Evolutionary conservation across 495 filamentous ascomycete genomes (phyloP).

Genomic region (Penicillium lividum): DNA sequence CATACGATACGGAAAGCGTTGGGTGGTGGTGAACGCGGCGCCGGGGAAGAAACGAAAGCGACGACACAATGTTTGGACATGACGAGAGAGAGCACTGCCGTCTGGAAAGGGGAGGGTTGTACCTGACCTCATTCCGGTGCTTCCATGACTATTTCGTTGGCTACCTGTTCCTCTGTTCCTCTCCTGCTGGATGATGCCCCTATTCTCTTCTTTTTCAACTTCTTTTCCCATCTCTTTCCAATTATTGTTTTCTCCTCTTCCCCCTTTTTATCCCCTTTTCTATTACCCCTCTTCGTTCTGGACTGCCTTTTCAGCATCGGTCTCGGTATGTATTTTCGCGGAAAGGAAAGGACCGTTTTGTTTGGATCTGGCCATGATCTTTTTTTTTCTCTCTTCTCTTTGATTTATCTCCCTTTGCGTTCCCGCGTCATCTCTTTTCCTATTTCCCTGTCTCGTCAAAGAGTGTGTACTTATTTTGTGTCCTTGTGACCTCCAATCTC

Average conservation of each 20-base stretch:
- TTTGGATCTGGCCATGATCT: slow-evolving; percentile 39
- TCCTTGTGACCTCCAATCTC: slow-evolving; percentile 22
- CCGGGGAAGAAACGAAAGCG: slow-evolving; percentile 35
- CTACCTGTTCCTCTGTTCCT: slow-evolving; percentile 10
- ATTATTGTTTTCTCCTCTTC: slow-evolving; percentile 20
- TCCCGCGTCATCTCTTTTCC: slow-evolving; percentile 25
- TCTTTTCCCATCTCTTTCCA: slow-evolving; percentile 19
- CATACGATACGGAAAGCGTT: slow-evolving; percentile 32
- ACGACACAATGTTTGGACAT: slow-evolving; percentile 32
- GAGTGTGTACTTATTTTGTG: slow-evolving; percentile 35
- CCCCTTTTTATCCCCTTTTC: slow-evolving; percentile 20
- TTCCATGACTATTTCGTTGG: slow-evolving; percentile 13
- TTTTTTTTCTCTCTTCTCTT: slow-evolving; percentile 16
- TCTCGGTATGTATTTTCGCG: slow-evolving; percentile 42
- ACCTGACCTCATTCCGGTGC: slow-evolving; percentile 5
- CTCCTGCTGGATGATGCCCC: slow-evolving; percentile 26
- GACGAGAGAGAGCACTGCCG: slow-evolving; percentile 26
- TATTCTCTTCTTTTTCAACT: slow-evolving; percentile 33
- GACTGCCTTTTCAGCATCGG: slow-evolving; percentile 36
- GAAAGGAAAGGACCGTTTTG: slow-evolving; percentile 36
- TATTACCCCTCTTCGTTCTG: slow-evolving; percentile 32
- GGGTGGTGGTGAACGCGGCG: slow-evolving; percentile 26
- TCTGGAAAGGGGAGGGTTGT: slow-evolving; percentile 17
- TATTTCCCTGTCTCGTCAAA: slow-evolving; percentile 28
- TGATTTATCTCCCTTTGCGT: slow-evolving; percentile 33